These are phyloP conservation scores for Aegilops umbellulata DNA, from an alignment of 176 grass and related monocot species.

Conservation along the genomic window DNA sequence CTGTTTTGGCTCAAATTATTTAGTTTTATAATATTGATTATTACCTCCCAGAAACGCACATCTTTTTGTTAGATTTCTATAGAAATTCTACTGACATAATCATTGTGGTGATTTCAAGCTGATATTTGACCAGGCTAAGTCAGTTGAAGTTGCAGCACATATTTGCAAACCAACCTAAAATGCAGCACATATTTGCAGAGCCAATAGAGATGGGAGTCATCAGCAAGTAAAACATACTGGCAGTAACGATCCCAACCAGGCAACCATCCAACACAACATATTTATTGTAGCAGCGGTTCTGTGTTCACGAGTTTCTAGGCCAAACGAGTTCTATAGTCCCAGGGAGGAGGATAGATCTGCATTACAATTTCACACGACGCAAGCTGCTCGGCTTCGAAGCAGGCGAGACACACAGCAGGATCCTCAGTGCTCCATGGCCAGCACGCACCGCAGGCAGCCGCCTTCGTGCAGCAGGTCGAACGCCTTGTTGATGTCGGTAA, in stretches of 20 bases:
- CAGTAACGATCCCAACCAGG: background rate
- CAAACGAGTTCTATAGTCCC: background rate
- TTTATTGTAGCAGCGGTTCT: background rate
- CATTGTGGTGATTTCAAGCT: background rate
- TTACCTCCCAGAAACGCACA: background rate
- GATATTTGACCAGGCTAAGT: background rate
- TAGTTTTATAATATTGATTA: background rate
- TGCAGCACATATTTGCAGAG: background rate
- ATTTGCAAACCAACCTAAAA: too few relatives aligned
- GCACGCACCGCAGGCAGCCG: conserved; percentile 86
- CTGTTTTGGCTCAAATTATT: background rate
- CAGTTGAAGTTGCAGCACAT: too few relatives aligned
- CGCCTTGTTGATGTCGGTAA: conserved; percentile 66
- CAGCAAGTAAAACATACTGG: background rate
- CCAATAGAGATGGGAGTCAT: background rate
- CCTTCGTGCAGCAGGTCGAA: conserved; percentile 92
- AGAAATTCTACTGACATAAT: background rate
- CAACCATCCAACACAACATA: background rate
- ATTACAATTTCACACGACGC: background rate
- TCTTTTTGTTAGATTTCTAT: background rate
- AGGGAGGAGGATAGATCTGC: background rate
- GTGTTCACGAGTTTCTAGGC: background rate
- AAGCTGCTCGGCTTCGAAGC: background rate
- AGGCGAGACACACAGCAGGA: background rate
- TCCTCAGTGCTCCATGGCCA: conserved; percentile 49